Base-by-base conservation (phyloP, 306 rosid species). In the Cucurbita argyrosperma region DNA sequence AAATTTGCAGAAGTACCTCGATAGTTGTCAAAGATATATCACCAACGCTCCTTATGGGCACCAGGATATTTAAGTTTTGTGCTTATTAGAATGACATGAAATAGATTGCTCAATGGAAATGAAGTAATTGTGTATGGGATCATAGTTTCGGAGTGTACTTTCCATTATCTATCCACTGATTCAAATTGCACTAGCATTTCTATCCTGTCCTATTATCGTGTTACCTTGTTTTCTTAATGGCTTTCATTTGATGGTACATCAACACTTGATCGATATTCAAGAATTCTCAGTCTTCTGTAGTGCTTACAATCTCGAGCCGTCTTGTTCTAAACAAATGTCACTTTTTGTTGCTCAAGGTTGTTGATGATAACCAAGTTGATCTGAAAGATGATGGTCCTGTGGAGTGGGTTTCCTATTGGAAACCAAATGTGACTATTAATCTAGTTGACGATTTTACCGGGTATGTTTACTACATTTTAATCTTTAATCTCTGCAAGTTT, bases 351-450 rank as follows among this genome's bases (percentile, higher is more conserved):
- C 57, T 67, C 72, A 76, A 90, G 98, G 89, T 79, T 56, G 87
- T 72, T 78, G 85, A 85, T 79, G 88, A 89, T 79, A 12, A 84
- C 71, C 87, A 83, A 74, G 88, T 69, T 80, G 87, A 87, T 84
- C 76, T 87, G 56, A 84, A 84, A 76, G 96, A 88, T 16, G 84
- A 82, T 11, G 88, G 76, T 57, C 91, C 89, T 67, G 85, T 77
- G 80, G 99, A 88, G 80, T 94, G 99, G 99, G 54, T 75, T 74
- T 79, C 99, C 46, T 89, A 85, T 52, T 91, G 95, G 95, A 90
- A 89, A 77, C 99, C 99, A 30, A 94, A 94, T 87, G 73, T 91
- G 61, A 91, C 96, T 15, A 84, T 94, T 73, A 94, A 94, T 87
- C 83, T 94, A 83, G 94, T 91, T 39, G 97, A 91, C 30, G 99